phyloP scores from a whole-genome alignment of 305 asterid species.

The Fraxinus greggii region DNA sequence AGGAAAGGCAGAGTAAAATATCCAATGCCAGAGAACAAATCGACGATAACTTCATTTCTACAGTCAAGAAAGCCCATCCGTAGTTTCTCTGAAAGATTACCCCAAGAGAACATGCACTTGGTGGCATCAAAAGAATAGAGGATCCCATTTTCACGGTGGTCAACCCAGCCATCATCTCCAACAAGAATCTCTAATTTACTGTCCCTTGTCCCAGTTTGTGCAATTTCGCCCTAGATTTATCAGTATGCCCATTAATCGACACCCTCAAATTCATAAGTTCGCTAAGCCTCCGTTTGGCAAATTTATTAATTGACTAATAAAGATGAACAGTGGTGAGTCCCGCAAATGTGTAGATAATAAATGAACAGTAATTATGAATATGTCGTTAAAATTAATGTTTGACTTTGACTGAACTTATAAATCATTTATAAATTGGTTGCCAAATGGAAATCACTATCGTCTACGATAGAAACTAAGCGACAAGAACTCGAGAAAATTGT shows the following conservation, averaged over 20 bases:
- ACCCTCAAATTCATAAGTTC: background rate
- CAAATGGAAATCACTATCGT: background rate
- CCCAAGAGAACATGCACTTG: conserved; percentile 99
- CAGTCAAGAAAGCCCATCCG: conserved; percentile 78
- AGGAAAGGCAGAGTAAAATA: conserved; percentile 90
- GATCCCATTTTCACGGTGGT: conserved; percentile 67
- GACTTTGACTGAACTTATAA: background rate
- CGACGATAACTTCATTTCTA: conserved; percentile 79
- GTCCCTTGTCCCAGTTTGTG: conserved; percentile 84
- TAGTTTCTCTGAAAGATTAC: conserved; percentile 94
- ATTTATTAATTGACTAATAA: background rate
- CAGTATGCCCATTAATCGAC: conserved; percentile 32
- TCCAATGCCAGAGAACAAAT: conserved; percentile 94
- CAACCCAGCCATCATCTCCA: conserved; percentile 78
- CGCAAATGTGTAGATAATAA: background rate
- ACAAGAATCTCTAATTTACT: conserved; percentile 90
- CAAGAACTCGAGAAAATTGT: background rate
- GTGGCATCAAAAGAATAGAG: conserved; percentile 78
- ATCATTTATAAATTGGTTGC: background rate
- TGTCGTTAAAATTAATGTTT: background rate
- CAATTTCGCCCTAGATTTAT: conserved; percentile 66
- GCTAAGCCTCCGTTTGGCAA: background rate
- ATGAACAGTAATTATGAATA: background rate
- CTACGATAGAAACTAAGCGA: background rate
- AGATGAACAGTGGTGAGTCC: background rate